Evolutionary conservation across 106 monocot species (phyloP).

Genomic region (Dendrobium nobile): DNA sequence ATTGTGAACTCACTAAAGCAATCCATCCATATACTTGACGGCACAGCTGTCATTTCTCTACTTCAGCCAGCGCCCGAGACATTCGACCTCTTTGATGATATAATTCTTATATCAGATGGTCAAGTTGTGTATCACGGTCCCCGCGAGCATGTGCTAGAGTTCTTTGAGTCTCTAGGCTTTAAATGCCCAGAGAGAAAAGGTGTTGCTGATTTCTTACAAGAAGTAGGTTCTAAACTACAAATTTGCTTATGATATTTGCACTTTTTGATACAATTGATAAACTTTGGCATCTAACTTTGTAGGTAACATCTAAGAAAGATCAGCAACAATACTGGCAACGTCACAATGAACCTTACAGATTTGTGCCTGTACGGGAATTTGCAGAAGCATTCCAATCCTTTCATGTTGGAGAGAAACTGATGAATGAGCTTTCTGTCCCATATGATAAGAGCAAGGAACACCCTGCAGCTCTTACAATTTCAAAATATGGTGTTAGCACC

Average conservation of each 20-base stretch:
- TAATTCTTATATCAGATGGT: constrained; percentile 52
- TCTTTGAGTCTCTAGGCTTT: constrained; percentile 49
- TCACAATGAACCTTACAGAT: constrained; percentile 19
- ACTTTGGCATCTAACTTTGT: not conserved
- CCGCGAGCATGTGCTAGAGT: constrained; percentile 30
- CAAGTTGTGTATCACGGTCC: constrained; percentile 42
- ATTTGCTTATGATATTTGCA: not conserved
- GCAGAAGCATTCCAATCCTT: constrained; percentile 30
- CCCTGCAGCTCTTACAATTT: constrained; percentile 31
- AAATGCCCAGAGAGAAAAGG: constrained; percentile 45
- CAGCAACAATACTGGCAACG: constrained; percentile 39
- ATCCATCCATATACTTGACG: constrained; percentile 31
- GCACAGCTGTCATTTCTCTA: constrained; percentile 37
- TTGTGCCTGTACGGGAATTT: constrained; percentile 27
- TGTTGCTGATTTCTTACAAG: constrained; percentile 50
- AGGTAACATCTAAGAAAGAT: constrained; percentile 49
- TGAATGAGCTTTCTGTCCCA: constrained; percentile 19
- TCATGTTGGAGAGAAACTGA: constrained; percentile 25
- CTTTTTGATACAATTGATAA: not conserved
- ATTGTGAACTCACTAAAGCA: constrained; percentile 43
- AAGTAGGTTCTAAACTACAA: constrained; percentile 14
- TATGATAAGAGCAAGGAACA: constrained; percentile 34
- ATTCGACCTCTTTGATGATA: constrained; percentile 48
- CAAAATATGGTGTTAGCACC: constrained; percentile 24
- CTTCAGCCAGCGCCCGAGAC: constrained; percentile 56